These are phyloP conservation scores for Cnidoscolus chayamansa DNA, from an alignment of 441 rosid species.

Conservation along the genomic window DNA sequence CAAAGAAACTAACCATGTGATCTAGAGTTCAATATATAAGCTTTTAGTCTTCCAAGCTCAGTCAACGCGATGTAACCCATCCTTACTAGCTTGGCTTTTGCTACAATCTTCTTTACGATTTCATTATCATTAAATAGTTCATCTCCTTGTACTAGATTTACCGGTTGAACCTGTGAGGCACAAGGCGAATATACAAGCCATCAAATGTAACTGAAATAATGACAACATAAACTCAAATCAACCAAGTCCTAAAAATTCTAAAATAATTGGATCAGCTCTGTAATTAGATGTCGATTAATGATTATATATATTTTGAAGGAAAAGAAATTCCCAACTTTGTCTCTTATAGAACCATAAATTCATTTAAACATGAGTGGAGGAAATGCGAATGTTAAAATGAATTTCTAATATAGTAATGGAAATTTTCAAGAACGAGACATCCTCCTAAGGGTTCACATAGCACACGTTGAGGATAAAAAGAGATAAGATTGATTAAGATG, in stretches of 20 bases:
- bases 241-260: not conserved
- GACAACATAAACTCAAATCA: conserved; percentile 5
- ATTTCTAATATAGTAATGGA: too few relatives aligned
- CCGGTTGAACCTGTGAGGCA: conserved; percentile 46
- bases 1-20: conserved; percentile 50
- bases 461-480: too few relatives aligned
- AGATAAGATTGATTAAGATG: too few relatives aligned
- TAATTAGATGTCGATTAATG: not conserved
- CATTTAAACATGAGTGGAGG: too few relatives aligned
- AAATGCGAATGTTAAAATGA: too few relatives aligned
- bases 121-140: conserved; percentile 22
- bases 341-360: not conserved
- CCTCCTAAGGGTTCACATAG: too few relatives aligned
- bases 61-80: conserved; percentile 49
- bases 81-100: conserved; percentile 72
- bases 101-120: conserved; percentile 56
- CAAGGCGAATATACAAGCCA: conserved; percentile 6
- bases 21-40: conserved; percentile 54
- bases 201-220: conserved; percentile 6
- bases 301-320: conserved; percentile 2
- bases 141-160: conserved; percentile 37
- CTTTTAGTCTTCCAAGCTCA: conserved; percentile 68
- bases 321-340: not conserved
- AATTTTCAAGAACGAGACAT: too few relatives aligned
- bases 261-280: not conserved